Conservation (phyloP, 805 yeast species). For the Starmerella scarabaei region DNA sequence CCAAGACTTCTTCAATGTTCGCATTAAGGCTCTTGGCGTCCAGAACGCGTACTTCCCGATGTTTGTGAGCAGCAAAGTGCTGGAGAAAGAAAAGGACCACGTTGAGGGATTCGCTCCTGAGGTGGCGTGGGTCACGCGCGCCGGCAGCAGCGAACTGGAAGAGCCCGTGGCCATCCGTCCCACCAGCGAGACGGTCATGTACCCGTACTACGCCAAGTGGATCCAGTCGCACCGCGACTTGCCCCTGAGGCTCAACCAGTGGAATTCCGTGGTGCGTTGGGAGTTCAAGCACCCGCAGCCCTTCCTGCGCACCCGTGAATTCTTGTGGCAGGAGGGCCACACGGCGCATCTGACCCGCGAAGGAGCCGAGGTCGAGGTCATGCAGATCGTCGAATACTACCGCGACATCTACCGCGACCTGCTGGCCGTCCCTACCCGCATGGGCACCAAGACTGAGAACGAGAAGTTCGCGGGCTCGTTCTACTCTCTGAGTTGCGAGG, state of each 20-base stretch:
- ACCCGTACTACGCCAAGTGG: conserved; percentile 99
- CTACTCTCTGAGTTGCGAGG: conserved; percentile 91
- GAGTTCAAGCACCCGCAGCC: conserved; percentile 99
- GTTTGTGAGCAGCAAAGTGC: conserved; percentile 86
- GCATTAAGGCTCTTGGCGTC: conserved; percentile 81
- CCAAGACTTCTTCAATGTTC: conserved; percentile 70
- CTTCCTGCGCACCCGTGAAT: conserved; percentile 95
- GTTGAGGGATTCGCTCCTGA: conserved; percentile 99
- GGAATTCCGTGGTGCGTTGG: conserved; percentile 99
- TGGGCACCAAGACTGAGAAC: conserved; percentile 91
- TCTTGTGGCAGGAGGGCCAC: conserved; percentile 99
- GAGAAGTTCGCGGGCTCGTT: conserved; percentile 98
- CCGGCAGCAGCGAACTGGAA: conserved; percentile 86
- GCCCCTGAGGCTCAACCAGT: conserved; percentile 91
- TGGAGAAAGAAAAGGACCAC: conserved; percentile 97
- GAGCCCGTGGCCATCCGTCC: conserved; percentile 99
- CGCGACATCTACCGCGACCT: conserved; percentile 75
- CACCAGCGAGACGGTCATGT: conserved; percentile 98
- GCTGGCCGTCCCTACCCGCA: conserved; percentile 92
- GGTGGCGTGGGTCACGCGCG: conserved; percentile 98
- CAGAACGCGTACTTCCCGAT: conserved; percentile 95
- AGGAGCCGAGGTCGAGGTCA: conserved; percentile 73
- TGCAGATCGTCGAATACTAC: conserved; percentile 75
- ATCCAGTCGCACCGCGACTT: conserved; percentile 95
- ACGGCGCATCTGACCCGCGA: conserved; percentile 83